A percentile compares a stretch with the other conserved stretches of the same genome.
These are phyloP conservation scores for Fusarium sarcochroum DNA, from an alignment of 2,329 filamentous ascomycete species.

Conservation along the genomic window DNA sequence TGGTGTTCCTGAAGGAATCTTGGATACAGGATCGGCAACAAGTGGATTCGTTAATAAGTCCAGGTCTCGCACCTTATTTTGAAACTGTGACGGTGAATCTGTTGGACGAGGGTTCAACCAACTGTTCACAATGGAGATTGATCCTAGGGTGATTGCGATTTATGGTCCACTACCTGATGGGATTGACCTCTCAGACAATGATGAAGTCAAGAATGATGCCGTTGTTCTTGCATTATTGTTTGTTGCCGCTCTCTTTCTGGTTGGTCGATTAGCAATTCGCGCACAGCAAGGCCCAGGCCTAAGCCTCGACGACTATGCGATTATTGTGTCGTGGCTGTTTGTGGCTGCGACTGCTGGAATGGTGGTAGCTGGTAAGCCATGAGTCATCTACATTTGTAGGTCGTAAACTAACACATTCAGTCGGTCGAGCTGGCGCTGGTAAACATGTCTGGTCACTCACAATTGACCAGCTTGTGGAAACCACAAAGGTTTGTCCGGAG, in stretches of 20 bases:
- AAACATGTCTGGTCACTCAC: slow-evolving; percentile 29
- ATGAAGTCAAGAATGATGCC: slow-evolving; percentile 9
- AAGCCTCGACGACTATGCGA: slow-evolving; percentile 23
- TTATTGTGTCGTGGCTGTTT: slow-evolving; percentile 19
- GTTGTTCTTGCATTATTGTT: slow-evolving; percentile 16
- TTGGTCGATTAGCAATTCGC: slow-evolving; percentile 1
- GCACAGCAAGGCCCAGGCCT: slow-evolving; percentile 15
- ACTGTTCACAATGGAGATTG: slow-evolving; percentile 9
- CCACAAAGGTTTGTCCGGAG: slow-evolving; percentile 6
- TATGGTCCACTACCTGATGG: slow-evolving; percentile 18
- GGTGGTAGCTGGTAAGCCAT: slow-evolving; percentile 16
- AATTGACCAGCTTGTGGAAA: slow-evolving; percentile 1
- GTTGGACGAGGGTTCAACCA: not conserved
- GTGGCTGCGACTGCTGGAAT: slow-evolving; percentile 10
- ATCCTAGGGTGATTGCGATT: slow-evolving; percentile 7
- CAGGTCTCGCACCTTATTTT: not conserved
- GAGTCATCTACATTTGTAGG: too few relatives aligned
- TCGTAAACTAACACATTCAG: not conserved
- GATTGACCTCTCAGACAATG: slow-evolving; percentile 13
- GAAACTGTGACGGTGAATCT: not conserved
- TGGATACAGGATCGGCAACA: not conserved
- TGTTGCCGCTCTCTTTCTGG: slow-evolving; percentile 14
- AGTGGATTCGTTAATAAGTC: not conserved
- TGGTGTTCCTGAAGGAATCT: not conserved
- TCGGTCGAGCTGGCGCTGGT: slow-evolving; percentile 17